Base-by-base conservation (phyloP, 305 asterid species). In the Withania somnifera region DNA sequence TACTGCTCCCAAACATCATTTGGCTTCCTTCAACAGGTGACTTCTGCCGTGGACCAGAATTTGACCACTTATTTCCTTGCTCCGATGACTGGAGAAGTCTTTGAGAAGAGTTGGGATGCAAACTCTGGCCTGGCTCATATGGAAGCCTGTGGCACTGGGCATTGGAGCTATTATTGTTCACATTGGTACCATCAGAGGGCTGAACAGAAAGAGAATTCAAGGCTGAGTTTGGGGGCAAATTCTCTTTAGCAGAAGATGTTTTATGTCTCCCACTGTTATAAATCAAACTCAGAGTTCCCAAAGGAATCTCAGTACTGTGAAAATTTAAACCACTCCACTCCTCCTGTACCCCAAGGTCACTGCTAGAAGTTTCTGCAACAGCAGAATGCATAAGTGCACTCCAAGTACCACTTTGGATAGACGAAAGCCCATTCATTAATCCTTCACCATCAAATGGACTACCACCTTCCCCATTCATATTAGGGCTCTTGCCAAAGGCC, bases 301-400 rank as follows among this genome's bases (percentile, higher is more conserved):
- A 84, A 79, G 87, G 92, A 73, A 87, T 83, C 75, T 85, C 86
- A 85, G 82, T 82, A 86, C 86, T 87, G 84, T 89, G 91, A 84
- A 87, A 83, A 71, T 71, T 86, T 87, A 89, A 84, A 88, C 94
- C 94, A 87, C 90, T 91, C 97, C 95, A 88, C 83, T 87, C 97
- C 86, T 92, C 95, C 81, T 87, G 93, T 77, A 89, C 86, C 79
- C 89, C 86, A 78, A 86, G 50, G 88, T 91, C 94, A 81, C 80
- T 84, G 82, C 93, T 87, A 82, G 98, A 89, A 78, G 97, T 91
- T 91, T 93, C 98, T 66, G 94, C 97, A 75, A 92, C 95, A 63
- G 97, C 97, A 84, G 98, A 93, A 81, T 93, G 97, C 98, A 93
- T 93, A 67, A 93, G 92, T 80, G 98, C 98, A 86, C 98, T 93